Evolutionary conservation across 345 rosid species (phyloP).

Genomic region (Eucalyptus regnans): DNA sequence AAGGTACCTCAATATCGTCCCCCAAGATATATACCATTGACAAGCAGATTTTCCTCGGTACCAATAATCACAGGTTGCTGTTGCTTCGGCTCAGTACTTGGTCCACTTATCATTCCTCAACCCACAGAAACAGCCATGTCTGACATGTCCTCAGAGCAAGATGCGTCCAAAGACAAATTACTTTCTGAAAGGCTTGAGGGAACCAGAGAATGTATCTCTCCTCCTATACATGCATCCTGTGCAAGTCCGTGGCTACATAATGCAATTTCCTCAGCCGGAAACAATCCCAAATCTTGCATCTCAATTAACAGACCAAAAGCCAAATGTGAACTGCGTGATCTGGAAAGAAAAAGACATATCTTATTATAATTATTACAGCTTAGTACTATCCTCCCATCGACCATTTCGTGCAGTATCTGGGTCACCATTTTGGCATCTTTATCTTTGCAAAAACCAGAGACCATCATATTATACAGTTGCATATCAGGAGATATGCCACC

Average conservation of each 20-base stretch:
- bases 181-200: not conserved
- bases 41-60: not conserved
- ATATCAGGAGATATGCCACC: slow-evolving; percentile 30
- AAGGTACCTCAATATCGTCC: not conserved
- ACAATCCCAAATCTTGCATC: slow-evolving; percentile 14
- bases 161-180: not conserved
- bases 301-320: slow-evolving; percentile 15
- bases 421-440: slow-evolving; percentile 36
- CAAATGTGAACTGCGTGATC: slow-evolving; percentile 6
- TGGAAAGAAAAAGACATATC: slow-evolving; percentile 14
- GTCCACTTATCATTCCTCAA: not conserved
- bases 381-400: slow-evolving; percentile 28
- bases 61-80: not conserved
- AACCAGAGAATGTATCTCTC: not conserved
- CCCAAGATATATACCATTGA: not conserved
- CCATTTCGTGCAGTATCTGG: slow-evolving; percentile 31
- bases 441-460: slow-evolving; percentile 32
- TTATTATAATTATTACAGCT: slow-evolving; percentile 8
- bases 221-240: not conserved
- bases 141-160: slow-evolving; percentile 1
- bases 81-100: not conserved
- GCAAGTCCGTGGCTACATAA: not conserved
- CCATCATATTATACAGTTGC: slow-evolving; percentile 22
- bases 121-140: slow-evolving; percentile 4
- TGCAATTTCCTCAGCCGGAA: slow-evolving; percentile 3